A percentile compares a stretch with the other conserved stretches of the same genome.
Conservation (phyloP, 441 rosid genomes). For the Adansonia madagascariensis region DNA sequence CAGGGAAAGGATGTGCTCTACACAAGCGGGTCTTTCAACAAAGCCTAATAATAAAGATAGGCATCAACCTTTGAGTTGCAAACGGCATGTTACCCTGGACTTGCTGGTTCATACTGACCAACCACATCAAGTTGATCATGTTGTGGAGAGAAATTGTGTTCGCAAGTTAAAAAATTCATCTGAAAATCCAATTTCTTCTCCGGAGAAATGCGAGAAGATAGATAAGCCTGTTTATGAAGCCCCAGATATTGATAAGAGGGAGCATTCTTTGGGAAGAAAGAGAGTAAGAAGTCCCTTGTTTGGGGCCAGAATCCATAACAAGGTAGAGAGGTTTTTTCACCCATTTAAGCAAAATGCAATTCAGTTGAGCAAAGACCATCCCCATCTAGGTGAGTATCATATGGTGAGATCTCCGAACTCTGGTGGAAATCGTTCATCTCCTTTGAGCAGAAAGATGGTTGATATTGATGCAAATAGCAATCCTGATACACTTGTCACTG, state of each 20-base stretch:
- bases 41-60: conserved; percentile 47
- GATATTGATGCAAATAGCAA: conserved; percentile 31
- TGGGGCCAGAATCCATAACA: conserved; percentile 39
- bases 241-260: conserved; percentile 37
- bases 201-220: conserved; percentile 39
- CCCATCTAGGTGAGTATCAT: conserved; percentile 29
- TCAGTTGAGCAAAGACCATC: conserved; percentile 39
- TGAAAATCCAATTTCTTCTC: conserved; percentile 41
- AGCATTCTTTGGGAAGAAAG: conserved; percentile 50
- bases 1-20: conserved; percentile 59
- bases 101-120: conserved; percentile 48
- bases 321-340: conserved; percentile 38
- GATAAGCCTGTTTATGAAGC: conserved; percentile 39
- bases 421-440: conserved; percentile 34
- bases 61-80: conserved; percentile 41
- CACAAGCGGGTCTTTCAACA: conserved; percentile 53
- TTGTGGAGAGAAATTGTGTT: conserved; percentile 41
- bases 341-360: conserved; percentile 38
- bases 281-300: conserved; percentile 42
- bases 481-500: conserved; percentile 33
- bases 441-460: conserved; percentile 34
- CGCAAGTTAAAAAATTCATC: conserved; percentile 43
- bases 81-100: conserved; percentile 46
- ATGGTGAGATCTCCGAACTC: conserved; percentile 35
- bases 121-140: conserved; percentile 43